Evolutionary conservation across 208 protist genomes (phyloP).

Genomic region (Crithidia brevicula): DNA sequence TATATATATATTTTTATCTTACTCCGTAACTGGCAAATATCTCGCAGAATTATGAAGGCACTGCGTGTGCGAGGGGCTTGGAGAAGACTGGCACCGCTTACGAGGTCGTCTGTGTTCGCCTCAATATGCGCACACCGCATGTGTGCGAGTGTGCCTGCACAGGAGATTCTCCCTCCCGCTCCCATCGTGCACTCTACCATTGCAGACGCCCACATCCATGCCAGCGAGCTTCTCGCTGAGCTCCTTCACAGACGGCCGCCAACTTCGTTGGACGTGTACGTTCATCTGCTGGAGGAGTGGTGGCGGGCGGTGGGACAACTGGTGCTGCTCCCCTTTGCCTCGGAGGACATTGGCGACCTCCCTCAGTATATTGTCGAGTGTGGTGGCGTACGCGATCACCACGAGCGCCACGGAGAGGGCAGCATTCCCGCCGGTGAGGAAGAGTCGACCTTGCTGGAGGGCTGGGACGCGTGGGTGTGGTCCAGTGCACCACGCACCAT

Average conservation of each 20-base stretch:
- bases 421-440: background rate
- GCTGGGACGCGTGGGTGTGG: slow-evolving; percentile 36
- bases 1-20: too few relatives aligned
- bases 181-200: slow-evolving; percentile 21
- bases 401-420: too few relatives aligned
- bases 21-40: too few relatives aligned
- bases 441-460: slow-evolving; percentile 7
- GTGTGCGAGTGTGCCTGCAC: background rate
- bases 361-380: slow-evolving; percentile 23
- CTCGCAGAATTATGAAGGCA: background rate
- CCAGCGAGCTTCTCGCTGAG: slow-evolving; percentile 16
- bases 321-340: slow-evolving; percentile 13
- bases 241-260: background rate
- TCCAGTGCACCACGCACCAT: slow-evolving; percentile 17
- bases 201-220: slow-evolving; percentile 25
- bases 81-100: too few relatives aligned
- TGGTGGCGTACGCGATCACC: background rate
- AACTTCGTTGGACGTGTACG: slow-evolving; percentile 7
- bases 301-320: slow-evolving; percentile 19
- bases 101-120: background rate
- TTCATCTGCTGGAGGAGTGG: slow-evolving; percentile 16
- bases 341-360: slow-evolving; percentile 24
- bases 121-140: background rate
- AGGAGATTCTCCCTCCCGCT: background rate
- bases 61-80: background rate